Evolutionary conservation across 306 rosid genomes (phyloP).

Genomic region (Rosa multiflora): DNA sequence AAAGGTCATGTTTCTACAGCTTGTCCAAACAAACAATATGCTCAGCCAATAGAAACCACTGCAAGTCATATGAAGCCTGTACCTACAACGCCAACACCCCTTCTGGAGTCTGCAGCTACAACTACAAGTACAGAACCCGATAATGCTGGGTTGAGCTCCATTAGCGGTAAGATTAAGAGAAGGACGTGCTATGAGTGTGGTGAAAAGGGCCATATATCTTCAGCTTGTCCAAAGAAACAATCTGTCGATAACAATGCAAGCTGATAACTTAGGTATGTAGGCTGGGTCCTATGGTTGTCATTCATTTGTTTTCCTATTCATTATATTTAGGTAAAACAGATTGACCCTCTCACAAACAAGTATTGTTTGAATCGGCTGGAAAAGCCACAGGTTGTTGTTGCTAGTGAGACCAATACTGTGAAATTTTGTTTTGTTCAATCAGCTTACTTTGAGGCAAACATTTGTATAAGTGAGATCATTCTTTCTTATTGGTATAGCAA

Average conservation of each 20-base stretch:
- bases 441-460: constrained; percentile 8
- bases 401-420: not conserved
- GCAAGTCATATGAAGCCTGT: not conserved
- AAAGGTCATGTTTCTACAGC: constrained; percentile 70
- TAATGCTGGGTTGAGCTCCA: constrained; percentile 3
- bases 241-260: constrained; percentile 18
- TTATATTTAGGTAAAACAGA: not conserved
- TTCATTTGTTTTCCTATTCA: constrained; percentile 6
- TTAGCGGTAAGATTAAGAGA: constrained; percentile 60
- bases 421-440: constrained; percentile 9
- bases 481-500: not conserved
- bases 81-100: not conserved
- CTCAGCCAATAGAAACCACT: constrained; percentile 22
- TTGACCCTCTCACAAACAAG: not conserved
- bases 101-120: not conserved
- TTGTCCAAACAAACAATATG: constrained; percentile 61
- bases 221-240: constrained; percentile 63
- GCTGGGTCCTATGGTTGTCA: constrained; percentile 4
- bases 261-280: constrained; percentile 31
- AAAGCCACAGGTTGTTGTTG: not conserved
- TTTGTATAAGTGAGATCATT: constrained; percentile 11
- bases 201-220: constrained; percentile 67
- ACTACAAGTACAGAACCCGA: not conserved
- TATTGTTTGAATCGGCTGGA: not conserved
- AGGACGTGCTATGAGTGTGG: constrained; percentile 78